Evolutionary conservation across 441 rosid species (phyloP), one percentile per base, ranked within the genome.

Genomic region (Biscutella laevigata): DNA sequence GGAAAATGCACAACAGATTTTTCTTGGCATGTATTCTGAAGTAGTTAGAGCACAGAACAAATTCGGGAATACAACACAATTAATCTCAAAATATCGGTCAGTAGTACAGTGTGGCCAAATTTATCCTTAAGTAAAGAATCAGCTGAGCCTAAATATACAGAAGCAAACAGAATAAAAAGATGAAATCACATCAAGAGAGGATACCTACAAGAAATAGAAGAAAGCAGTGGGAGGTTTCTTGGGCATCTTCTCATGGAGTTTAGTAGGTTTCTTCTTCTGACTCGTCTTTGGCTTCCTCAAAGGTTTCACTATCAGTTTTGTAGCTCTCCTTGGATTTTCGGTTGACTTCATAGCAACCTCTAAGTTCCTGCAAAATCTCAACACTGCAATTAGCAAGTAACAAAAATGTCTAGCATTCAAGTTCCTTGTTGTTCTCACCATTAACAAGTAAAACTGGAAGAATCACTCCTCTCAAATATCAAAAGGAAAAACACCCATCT

Each of bases 221-320:
- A 92, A 92, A 33, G 94, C 96, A 53, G 95, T 92, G 7, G 96
- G 87, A 41, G 96, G 96, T 62, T 88, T 88, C 79, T 92, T 92
- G 2, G 96, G 99, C 69, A 57, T 85, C 61, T 74, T 72, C 29
- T 2, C 21, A 39, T 80, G 88, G 13, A 69, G 13, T 71, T 80
- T 80, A 33, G 15, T 21, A 1, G 12, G 40, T 58, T 81, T 79
- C 73, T 73, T 80, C 58, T 50, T 55, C 59, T 43, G 57, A 42
- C 49, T 70, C 44, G 48, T 16, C 59, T 66, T 77, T n/a, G 66
- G 59, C 59, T 64, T 72, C 39, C 16, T 65, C 64, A 48, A 53
- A 42, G 52, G 57, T 61, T 44, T 25, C 12, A 61, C 61, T 38
- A 74, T 69, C 33, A 49, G 56, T 66, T 69, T 48, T 30, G 59